These are phyloP conservation scores for Fusarium pilosicola DNA, from an alignment of 2,329 filamentous ascomycete species.

Conservation along the genomic window DNA sequence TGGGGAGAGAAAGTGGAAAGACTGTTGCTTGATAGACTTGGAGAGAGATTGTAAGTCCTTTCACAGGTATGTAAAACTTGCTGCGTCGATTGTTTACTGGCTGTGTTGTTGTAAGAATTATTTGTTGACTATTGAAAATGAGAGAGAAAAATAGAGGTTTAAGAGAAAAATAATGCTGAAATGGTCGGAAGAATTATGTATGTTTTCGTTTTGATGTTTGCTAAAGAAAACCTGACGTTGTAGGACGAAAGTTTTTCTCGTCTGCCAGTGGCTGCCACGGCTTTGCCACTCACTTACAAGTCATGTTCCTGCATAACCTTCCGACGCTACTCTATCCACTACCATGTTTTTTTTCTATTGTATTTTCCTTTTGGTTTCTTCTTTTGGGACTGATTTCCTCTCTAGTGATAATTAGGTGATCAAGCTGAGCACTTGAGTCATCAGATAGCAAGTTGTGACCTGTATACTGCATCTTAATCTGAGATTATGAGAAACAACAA, in stretches of 20 bases:
- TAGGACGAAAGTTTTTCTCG: background rate
- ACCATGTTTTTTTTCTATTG: too few relatives aligned
- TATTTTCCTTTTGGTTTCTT: background rate
- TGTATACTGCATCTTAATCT: fast-evolving
- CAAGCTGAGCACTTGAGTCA: too few relatives aligned
- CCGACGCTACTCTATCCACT: background rate
- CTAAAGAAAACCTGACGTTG: background rate
- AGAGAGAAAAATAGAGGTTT: background rate
- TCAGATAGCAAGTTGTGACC: too few relatives aligned
- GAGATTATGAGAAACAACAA: too few relatives aligned
- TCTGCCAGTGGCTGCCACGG: background rate
- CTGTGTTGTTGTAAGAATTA: fast-evolving
- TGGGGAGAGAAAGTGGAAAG: background rate
- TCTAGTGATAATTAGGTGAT: too few relatives aligned
- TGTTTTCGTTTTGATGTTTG: background rate
- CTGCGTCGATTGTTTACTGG: background rate
- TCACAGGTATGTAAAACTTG: fast-evolving
- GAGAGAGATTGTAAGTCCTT: background rate
- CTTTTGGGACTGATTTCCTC: too few relatives aligned
- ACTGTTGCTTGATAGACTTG: background rate
- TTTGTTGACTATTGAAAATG: too few relatives aligned
- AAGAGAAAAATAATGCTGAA: too few relatives aligned
- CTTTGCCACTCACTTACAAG: background rate
- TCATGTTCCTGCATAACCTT: background rate
- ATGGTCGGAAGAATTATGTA: fast-evolving